These are phyloP conservation scores for Medicago arabica DNA, from an alignment of 306 rosid genomes.

Conservation along the genomic window DNA sequence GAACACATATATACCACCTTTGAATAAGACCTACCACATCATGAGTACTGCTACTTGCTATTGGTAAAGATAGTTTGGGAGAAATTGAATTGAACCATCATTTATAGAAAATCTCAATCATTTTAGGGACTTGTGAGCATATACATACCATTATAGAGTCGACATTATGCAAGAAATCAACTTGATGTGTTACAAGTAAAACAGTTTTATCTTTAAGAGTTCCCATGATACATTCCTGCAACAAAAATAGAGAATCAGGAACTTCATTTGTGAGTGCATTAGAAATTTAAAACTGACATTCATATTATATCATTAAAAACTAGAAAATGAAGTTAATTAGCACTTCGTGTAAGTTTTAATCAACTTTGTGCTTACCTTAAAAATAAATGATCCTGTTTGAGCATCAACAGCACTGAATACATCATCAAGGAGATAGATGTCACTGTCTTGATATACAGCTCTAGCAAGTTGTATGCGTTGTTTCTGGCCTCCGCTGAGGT, in stretches of 20 bases:
- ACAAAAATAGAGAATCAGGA: slow-evolving; percentile 27
- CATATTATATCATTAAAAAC: background rate
- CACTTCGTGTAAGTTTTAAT: slow-evolving; percentile 17
- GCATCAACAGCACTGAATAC: slow-evolving; percentile 96
- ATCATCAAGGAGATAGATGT: slow-evolving; percentile 87
- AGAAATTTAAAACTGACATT: slow-evolving; percentile 6
- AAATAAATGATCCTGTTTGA: slow-evolving; percentile 84
- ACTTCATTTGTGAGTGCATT: slow-evolving; percentile 4
- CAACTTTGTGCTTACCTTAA: slow-evolving; percentile 61
- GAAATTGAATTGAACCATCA: slow-evolving; percentile 12
- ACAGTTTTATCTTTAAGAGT: slow-evolving; percentile 74
- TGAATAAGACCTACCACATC: too few relatives aligned
- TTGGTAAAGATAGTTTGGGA: background rate
- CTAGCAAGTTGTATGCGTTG: slow-evolving; percentile 89
- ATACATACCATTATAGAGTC: slow-evolving; percentile 68
- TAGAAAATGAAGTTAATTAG: background rate
- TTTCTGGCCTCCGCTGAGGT: slow-evolving; percentile 94
- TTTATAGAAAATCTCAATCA: slow-evolving; percentile 6
- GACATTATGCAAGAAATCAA: slow-evolving; percentile 85
- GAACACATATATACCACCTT: too few relatives aligned
- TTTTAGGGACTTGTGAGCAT: slow-evolving; percentile 27
- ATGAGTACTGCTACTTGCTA: too few relatives aligned
- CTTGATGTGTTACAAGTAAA: slow-evolving; percentile 90
- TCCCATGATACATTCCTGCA: slow-evolving; percentile 87
- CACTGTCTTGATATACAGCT: slow-evolving; percentile 85